These are phyloP conservation scores for Eucalyptus erythrocorys DNA, from an alignment of 345 rosid genomes.

Conservation along the genomic window DNA sequence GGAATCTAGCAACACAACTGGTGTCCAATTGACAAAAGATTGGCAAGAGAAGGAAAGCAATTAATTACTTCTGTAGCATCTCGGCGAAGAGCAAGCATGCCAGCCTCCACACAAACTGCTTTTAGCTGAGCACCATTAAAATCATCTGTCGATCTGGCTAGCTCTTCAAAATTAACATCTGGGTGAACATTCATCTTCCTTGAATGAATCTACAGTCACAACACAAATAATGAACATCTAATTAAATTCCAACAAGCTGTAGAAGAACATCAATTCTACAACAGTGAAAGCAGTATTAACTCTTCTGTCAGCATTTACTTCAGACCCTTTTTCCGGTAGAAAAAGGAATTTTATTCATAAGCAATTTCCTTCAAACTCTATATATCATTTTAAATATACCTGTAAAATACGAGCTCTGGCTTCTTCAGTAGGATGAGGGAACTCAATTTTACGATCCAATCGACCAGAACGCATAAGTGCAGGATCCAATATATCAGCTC, in stretches of 20 bases:
- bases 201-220: conserved; percentile 69
- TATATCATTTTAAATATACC: conserved; percentile 5
- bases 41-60: background rate
- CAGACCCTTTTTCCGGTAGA: background rate
- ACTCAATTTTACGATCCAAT: conserved; percentile 97
- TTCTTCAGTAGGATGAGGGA: conserved; percentile 97
- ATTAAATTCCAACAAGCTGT: background rate
- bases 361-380: background rate
- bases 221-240: background rate
- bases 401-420: conserved; percentile 97
- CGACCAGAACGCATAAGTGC: conserved; percentile 99
- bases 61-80: conserved; percentile 87
- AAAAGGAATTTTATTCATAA: background rate
- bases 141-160: conserved; percentile 96
- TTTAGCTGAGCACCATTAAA: conserved; percentile 98
- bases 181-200: conserved; percentile 98
- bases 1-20: background rate
- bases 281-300: background rate
- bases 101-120: conserved; percentile 99
- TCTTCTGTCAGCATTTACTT: background rate
- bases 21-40: background rate
- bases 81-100: conserved; percentile 97
- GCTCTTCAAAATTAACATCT: conserved; percentile 97
- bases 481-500: conserved; percentile 98
- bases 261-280: background rate